Conservation (phyloP, 306 rosid species). For the Abrus precatorius region DNA sequence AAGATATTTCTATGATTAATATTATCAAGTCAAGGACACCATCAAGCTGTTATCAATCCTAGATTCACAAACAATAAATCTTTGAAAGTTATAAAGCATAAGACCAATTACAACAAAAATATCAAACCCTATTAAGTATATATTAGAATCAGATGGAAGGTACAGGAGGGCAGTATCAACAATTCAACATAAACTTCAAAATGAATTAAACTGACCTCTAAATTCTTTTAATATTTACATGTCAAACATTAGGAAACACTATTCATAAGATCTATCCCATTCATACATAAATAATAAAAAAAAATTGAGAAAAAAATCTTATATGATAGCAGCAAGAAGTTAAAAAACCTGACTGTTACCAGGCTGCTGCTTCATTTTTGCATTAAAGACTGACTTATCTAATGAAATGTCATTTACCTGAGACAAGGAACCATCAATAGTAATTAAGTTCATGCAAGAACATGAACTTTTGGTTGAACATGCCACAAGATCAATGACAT, state of each 20-base stretch:
- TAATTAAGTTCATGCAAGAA: constrained; percentile 19
- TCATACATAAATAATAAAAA: constrained; percentile 2
- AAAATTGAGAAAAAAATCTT: background rate
- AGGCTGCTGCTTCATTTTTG: constrained; percentile 20
- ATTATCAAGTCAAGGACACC: constrained; percentile 17
- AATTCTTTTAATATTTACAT: background rate
- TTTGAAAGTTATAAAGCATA: background rate
- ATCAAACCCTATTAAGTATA: background rate
- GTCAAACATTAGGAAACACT: background rate
- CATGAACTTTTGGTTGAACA: constrained; percentile 18
- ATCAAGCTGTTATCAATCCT: constrained; percentile 12
- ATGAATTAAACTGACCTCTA: constrained; percentile 6
- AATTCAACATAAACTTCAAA: constrained; percentile 12
- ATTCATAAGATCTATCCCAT: background rate
- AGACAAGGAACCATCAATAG: background rate
- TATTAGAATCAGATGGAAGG: background rate
- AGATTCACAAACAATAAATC: background rate
- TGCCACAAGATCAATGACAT: constrained; percentile 26
- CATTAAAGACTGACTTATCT: background rate
- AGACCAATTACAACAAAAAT: constrained; percentile 5
- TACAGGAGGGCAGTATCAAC: constrained; percentile 3
- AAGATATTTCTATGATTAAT: constrained; percentile 4
- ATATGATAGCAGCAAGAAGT: constrained; percentile 16
- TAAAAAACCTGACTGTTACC: background rate
- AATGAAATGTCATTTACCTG: constrained; percentile 3